A percentile compares a stretch with the other conserved stretches of the same genome.
Conservation (phyloP, 768 basidiomycete genomes). For the Naganishia friedmannii region DNA sequence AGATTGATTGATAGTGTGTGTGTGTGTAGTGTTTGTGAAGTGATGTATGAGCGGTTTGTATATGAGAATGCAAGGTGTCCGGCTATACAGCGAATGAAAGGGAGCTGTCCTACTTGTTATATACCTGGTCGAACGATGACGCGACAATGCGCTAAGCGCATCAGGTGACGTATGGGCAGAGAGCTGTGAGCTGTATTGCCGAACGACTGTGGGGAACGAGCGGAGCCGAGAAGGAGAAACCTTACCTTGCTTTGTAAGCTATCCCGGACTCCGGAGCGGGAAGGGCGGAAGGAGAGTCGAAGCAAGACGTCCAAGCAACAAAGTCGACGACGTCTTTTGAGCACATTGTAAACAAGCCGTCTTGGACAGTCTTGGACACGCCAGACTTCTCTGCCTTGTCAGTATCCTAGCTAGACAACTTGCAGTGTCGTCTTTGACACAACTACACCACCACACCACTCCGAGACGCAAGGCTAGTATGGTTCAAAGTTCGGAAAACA, state of each 20-base stretch:
- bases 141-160: background rate
- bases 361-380: too few relatives aligned
- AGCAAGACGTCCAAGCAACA: too few relatives aligned
- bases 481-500: background rate
- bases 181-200: too few relatives aligned
- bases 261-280: background rate
- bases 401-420: too few relatives aligned
- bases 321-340: too few relatives aligned
- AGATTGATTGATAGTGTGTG: background rate
- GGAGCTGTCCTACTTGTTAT: background rate
- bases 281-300: too few relatives aligned
- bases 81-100: background rate
- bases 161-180: too few relatives aligned
- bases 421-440: too few relatives aligned
- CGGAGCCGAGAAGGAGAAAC: background rate
- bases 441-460: too few relatives aligned
- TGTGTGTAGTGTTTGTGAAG: background rate
- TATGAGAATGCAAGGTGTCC: background rate
- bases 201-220: too few relatives aligned
- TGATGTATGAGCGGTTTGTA: conserved; percentile 1
- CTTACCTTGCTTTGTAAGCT: background rate
- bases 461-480: background rate
- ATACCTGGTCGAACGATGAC: background rate
- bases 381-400: too few relatives aligned
- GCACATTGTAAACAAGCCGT: too few relatives aligned